Evolutionary conservation across 305 asterid genomes (phyloP), one percentile per base, ranked within the genome.

Genomic region (Ilex paraguariensis): DNA sequence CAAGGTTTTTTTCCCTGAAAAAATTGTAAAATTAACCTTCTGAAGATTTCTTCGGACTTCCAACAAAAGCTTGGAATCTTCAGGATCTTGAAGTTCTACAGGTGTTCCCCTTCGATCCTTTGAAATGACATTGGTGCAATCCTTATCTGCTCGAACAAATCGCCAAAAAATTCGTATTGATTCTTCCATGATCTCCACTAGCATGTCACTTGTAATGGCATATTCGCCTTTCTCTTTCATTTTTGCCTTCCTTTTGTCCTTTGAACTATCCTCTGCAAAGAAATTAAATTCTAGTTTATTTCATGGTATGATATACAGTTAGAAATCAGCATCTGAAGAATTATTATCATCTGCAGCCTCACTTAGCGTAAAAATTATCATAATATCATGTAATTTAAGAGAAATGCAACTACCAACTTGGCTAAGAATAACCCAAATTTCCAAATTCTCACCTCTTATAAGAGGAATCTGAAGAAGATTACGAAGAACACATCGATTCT

Each of bases 391-490:
- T 42, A 6, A 9, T 5, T n/a, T 7, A 14, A 50, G 17, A 50
- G 7, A 50, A 14, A 2, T 50, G 16, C 6, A 50, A 7, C 13
- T 50, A 11, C 13, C 9, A 7, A 14, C 14, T n/a, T 21, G 28
- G 28, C 28, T 21, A 21, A 21, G 28, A 21, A 21, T 21, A 1
- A 21, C 17, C 13, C 16, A n/a, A 50, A 50, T 11, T 5, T 11
- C 6, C 7, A 50, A 50, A 50, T 11, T 50, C 73, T 73, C 57
- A 90, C 99, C 95, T 75, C 83, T 70, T 53, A 90, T 84, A 53
- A 94, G 84, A 4, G 99, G 99, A 76, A 94, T 91, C 75, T 94
- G 99, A 57, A 94, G 90, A 59, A 94, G 95, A 68, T 81, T 86
- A 44, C 96, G 91, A 46, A 77, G 84, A 31, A 84, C 82, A 66